Percentiles rank a stretch among this genome's conserved stretches.
Evolutionary conservation across 2,329 filamentous ascomycete species (phyloP).

Genomic region (Hypoxylon sp.): DNA sequence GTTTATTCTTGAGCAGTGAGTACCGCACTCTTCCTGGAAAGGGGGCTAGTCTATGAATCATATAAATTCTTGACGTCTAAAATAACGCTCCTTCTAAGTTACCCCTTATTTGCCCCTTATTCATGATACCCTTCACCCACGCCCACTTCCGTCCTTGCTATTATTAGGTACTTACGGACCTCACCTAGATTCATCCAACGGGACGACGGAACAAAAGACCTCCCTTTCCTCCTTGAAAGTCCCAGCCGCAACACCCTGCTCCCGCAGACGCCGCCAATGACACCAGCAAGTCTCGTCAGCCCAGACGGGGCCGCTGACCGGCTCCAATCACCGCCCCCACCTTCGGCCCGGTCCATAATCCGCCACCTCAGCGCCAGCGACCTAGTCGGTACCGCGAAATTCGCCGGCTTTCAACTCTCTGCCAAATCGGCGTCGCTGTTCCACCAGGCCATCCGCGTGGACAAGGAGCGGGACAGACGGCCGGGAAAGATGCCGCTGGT

Average conservation of each 20-base stretch:
- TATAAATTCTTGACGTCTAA: background rate
- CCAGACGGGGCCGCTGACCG: background rate
- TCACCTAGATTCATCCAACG: slow-evolving; percentile 52
- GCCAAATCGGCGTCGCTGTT: slow-evolving; percentile 53
- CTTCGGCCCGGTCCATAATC: background rate
- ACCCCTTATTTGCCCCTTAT: background rate
- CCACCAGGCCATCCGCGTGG: slow-evolving; percentile 52
- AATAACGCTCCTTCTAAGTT: background rate
- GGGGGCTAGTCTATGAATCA: background rate
- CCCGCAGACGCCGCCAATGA: slow-evolving; percentile 50
- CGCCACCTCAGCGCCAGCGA: slow-evolving; percentile 46
- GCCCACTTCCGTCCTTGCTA: background rate
- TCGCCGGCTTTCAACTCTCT: slow-evolving; percentile 53
- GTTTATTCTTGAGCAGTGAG: slow-evolving; percentile 62
- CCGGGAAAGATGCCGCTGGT: slow-evolving; percentile 50
- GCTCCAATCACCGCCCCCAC: slow-evolving; percentile 20
- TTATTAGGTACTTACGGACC: slow-evolving; percentile 6
- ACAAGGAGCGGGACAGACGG: slow-evolving; percentile 48
- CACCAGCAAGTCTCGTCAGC: slow-evolving; percentile 17
- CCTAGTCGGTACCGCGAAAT: slow-evolving; percentile 41
- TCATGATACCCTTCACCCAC: background rate
- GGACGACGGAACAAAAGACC: slow-evolving; percentile 49
- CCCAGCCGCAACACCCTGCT: slow-evolving; percentile 51
- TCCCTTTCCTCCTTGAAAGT: slow-evolving; percentile 54
- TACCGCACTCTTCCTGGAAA: slow-evolving; percentile 9